phyloP scores from a whole-genome alignment of 495 filamentous ascomycete genomes.

The Ramalina peruviana region DNA sequence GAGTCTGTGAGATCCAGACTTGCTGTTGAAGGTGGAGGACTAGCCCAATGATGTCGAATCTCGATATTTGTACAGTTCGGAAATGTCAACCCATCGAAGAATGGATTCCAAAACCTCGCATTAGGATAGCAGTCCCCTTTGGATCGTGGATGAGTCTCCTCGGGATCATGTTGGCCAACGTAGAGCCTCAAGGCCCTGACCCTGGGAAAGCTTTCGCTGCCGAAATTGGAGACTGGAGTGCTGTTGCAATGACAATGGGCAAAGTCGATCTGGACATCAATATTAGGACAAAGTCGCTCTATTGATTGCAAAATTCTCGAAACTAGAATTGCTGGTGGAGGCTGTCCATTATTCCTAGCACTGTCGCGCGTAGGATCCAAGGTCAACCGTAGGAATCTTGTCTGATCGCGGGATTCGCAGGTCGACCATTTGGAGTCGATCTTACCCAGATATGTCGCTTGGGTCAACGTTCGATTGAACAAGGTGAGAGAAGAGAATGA shows the following conservation, averaged over 20 bases:
- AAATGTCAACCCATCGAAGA: conserved; percentile 18
- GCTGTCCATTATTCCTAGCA: conserved; percentile 11
- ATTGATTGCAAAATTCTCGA: conserved; percentile 16
- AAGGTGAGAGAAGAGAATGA: conserved; percentile 18
- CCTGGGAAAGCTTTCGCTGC: conserved; percentile 17
- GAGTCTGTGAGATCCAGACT: conserved; percentile 3
- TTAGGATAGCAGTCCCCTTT: conserved; percentile 16
- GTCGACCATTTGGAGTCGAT: conserved; percentile 20
- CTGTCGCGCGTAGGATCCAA: conserved; percentile 22
- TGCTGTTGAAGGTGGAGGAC: background rate
- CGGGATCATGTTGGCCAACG: conserved; percentile 14
- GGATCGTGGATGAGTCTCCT: background rate
- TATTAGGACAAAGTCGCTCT: conserved; percentile 22
- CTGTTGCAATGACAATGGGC: conserved; percentile 19
- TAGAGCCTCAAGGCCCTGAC: conserved; percentile 21
- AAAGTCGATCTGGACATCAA: conserved; percentile 21
- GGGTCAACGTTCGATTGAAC: conserved; percentile 20
- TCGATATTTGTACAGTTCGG: conserved; percentile 10
- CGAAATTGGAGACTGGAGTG: conserved; percentile 21
- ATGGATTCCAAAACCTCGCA: conserved; percentile 20
- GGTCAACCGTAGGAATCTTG: conserved; percentile 14
- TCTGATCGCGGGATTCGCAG: conserved; percentile 17
- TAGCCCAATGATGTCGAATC: conserved; percentile 11
- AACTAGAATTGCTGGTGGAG: conserved; percentile 20
- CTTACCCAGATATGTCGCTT: conserved; percentile 19